Evolutionary conservation across 1,284 basidiomycete genomes (phyloP), one percentile per base, ranked within the genome.

Genomic region (Pseudozyma hubeiensis): DNA sequence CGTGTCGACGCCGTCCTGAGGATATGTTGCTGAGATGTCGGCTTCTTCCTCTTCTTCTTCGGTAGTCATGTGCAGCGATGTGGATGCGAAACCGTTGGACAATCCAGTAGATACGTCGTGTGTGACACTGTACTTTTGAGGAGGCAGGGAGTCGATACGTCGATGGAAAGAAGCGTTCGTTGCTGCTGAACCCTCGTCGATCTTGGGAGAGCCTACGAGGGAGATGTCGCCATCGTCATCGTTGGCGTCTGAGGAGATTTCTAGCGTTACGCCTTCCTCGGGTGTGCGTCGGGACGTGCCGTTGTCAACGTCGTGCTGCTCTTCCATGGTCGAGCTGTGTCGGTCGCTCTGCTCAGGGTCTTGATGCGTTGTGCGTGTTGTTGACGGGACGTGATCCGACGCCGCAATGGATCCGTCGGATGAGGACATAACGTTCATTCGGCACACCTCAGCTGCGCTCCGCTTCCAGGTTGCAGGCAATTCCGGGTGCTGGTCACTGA

Each of bases 131-230:
- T 77, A 74, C 47, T 64, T 69, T 49, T 74, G 59, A 11, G 71
- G 75, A 16, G 75, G 75, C 5, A 77, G 53, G 5, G 70, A 74
- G 57, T 77, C 75, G 43, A 64, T 56, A 6, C 75, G 61, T 9
- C 60, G 60, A 46, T 69, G 66, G 11, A 46, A 48, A 5, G 52
- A 35, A 11, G 33, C 17, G 4, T 29, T 19, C 2, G 48, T n/a
- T 13, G 39, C 37, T 13, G 35, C 31, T 16, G 45, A 13, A 13
- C 16, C 34, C 9, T 41, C 24, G 3, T 48, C 37, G 0, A 45
- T 5, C n/a, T 43, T 54, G 9, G 59, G 59, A 11, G 65, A 68
- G n/a, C 50, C 43, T 5, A 50, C 55, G 3, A 68, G 51, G 8
- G 65, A 68, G 48, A 68, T 62, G 41, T 69, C 66, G 31, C 60